These are phyloP conservation scores for Phytophthora lateralis DNA, from an alignment of 352 stramenopile species.

Conservation along the genomic window DNA sequence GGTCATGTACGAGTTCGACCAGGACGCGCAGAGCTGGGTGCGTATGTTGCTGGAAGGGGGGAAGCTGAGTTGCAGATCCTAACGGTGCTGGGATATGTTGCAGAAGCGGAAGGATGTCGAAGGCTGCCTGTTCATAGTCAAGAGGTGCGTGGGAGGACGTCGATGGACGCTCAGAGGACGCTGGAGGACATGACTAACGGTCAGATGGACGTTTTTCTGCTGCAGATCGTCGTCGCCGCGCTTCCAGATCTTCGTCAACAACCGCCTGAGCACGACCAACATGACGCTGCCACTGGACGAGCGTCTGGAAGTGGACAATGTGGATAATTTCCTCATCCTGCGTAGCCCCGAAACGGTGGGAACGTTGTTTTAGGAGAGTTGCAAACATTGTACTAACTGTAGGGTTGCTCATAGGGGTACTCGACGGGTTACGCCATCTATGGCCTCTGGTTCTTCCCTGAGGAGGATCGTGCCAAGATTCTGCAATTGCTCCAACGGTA, in stretches of 20 bases:
- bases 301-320: constrained; percentile 77
- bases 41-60: constrained; percentile 16
- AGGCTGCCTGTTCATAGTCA: constrained; percentile 86
- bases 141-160: constrained; percentile 45
- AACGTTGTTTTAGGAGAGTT: neutral
- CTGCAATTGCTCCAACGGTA: constrained; percentile 75
- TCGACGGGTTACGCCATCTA: constrained; percentile 81
- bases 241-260: constrained; percentile 91
- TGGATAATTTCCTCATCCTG: constrained; percentile 88
- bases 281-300: constrained; percentile 80
- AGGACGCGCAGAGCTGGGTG: constrained; percentile 83
- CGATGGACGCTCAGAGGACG: neutral
- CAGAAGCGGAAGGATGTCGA: constrained; percentile 90
- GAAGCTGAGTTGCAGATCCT: neutral
- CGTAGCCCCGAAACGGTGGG: constrained; percentile 65
- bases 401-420: constrained; percentile 23
- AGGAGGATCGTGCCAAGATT: constrained; percentile 85
- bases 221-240: constrained; percentile 70
- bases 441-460: constrained; percentile 88
- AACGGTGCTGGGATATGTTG: constrained; percentile 13
- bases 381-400: neutral
- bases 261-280: constrained; percentile 89
- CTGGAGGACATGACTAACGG: neutral
- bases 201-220: neutral
- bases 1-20: constrained; percentile 90